These are phyloP conservation scores for Mycena maculata DNA, from an alignment of 768 basidiomycete species.

Conservation along the genomic window DNA sequence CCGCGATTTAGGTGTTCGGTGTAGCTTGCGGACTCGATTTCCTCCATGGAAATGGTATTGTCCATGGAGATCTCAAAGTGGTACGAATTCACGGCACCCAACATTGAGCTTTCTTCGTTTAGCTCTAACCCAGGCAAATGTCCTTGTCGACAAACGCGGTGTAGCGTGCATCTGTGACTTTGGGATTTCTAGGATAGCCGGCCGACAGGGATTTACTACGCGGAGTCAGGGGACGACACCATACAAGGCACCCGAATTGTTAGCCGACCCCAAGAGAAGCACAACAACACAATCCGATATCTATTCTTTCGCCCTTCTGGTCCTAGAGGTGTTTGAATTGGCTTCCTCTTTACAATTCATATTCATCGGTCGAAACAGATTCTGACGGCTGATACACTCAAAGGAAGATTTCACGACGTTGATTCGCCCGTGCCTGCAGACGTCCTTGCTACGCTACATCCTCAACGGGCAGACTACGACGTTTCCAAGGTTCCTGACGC, in stretches of 20 bases:
- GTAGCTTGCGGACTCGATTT: constrained; percentile 11
- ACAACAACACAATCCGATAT: constrained; percentile 13
- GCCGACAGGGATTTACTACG: constrained; percentile 6
- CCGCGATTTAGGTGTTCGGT: constrained; percentile 13
- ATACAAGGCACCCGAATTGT: constrained; percentile 11
- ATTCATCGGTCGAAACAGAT: constrained; percentile 13
- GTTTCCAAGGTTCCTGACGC: neutral
- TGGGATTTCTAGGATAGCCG: constrained; percentile 5
- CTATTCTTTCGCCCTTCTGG: constrained; percentile 9
- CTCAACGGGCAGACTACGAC: constrained; percentile 11
- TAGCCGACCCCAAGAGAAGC: constrained; percentile 4
- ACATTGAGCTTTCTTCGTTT: neutral
- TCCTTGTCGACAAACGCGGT: constrained; percentile 6
- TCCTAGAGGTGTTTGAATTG: constrained; percentile 9
- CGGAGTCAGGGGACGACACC: constrained; percentile 5
- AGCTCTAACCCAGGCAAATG: constrained; percentile 8
- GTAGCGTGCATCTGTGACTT: constrained; percentile 12
- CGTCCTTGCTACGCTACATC: constrained; percentile 7
- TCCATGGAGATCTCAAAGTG: constrained; percentile 14
- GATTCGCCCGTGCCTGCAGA: constrained; percentile 6
- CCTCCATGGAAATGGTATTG: constrained; percentile 4
- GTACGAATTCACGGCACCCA: constrained; percentile 1
- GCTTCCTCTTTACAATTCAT: constrained; percentile 11
- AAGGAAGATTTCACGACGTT: constrained; percentile 7
- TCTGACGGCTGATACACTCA: constrained; percentile 6